Evolutionary conservation across 1,284 basidiomycete species (phyloP), one percentile per base, ranked within the genome.

Genomic region (Mycena citricolor): DNA sequence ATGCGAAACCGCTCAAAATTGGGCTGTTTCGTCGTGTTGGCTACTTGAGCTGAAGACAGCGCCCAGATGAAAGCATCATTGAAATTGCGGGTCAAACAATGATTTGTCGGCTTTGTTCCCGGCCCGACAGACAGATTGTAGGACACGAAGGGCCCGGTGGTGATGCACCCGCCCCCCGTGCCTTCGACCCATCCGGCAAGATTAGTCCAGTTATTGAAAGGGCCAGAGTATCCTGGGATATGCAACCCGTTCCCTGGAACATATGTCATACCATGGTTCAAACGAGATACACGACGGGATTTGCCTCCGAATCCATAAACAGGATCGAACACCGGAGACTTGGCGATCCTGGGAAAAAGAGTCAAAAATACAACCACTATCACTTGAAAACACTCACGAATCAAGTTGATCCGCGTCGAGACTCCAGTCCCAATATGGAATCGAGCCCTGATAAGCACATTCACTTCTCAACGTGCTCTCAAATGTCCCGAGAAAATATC

Each of bases 391-490:
- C 14, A 47, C 50, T 34, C 44, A 57, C 61, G 45, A 40, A 11
- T 43, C 26, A 4, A 48, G 38, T 12, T 46, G 45, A 30, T 63
- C 59, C 4, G 60, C 49, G 44, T 71, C 69, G 19, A 52, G 46
- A 5, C 64, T 62, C 69, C 68, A 70, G 32, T 71, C 63, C 69
- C 69, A 71, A 37, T 69, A 71, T 68, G 69, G 68, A 25, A 57
- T 45, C 4, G 62, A 53, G 3, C 67, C 69, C 28, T 50, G 37
- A 42, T 65, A 71, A 11, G 58, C 63, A 44, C 69, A 70, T 44
- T 69, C 64, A 6, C 62, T 39, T 3, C 60, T 62, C 42, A 71
- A 49, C 3, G 62, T 59, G 0, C 22, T 52, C 39, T 68, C 66
- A 45, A 61, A 69, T 11, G 59, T 26, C 19, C 57, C 50, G 3